Conservation (phyloP, 2,329 filamentous ascomycete genomes). For the Fusarium verrucosum region DNA sequence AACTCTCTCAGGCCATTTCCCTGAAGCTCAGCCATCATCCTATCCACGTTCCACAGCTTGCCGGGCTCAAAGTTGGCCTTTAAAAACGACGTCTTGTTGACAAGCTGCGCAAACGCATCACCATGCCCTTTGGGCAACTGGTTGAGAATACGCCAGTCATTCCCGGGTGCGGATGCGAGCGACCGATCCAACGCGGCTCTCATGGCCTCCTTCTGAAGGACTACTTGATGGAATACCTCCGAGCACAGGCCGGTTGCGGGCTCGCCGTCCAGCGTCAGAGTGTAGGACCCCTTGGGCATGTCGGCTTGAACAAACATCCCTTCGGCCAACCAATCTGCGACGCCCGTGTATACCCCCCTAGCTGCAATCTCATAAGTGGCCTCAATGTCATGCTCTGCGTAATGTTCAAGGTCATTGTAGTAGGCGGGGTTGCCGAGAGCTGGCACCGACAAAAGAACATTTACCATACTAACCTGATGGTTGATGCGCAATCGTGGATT, state of each 20-base stretch:
- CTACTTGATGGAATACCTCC: neutral
- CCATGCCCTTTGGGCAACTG: neutral
- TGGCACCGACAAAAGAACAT: neutral
- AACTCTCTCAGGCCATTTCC: rapidly evolving
- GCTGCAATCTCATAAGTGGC: rapidly evolving
- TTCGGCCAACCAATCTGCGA: neutral
- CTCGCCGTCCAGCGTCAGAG: neutral
- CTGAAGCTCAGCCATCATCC: neutral
- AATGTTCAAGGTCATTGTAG: rapidly evolving
- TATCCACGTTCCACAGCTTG: neutral
- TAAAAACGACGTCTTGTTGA: neutral
- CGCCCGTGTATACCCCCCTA: rapidly evolving
- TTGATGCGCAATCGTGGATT: neutral
- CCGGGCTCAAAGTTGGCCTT: neutral
- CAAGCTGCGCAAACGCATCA: neutral
- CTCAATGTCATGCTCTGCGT: neutral
- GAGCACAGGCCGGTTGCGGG: neutral
- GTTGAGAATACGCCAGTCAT: rapidly evolving
- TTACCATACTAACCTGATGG: neutral
- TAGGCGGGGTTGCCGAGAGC: rapidly evolving
- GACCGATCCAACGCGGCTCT: rapidly evolving
- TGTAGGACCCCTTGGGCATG: constrained; percentile 5
- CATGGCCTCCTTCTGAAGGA: neutral
- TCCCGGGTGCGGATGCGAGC: neutral
- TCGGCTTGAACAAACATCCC: neutral